Percentiles rank a stretch among this genome's conserved stretches.
phyloP scores from a whole-genome alignment of 257 asterid species.

The Solanum pimpinellifolium region DNA sequence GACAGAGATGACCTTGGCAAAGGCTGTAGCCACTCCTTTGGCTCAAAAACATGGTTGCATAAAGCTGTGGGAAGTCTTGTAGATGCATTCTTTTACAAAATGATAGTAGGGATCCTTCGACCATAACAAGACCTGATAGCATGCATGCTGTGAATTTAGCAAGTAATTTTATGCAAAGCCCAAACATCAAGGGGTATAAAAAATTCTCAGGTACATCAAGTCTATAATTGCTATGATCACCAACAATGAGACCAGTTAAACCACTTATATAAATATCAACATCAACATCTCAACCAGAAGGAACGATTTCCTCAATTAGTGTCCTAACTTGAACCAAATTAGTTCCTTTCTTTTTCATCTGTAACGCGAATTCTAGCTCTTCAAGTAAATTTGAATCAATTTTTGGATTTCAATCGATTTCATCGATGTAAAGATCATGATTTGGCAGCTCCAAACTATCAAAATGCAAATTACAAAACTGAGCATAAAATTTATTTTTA shows the following conservation, averaged over 20 bases:
- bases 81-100: too few relatives aligned
- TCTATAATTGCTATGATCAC: too few relatives aligned
- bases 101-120: too few relatives aligned
- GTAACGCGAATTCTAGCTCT: not conserved
- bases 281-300: not conserved
- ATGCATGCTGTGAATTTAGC: too few relatives aligned
- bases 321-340: not conserved
- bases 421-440: constrained; percentile 6
- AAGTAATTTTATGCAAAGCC: too few relatives aligned
- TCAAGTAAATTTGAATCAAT: not conserved
- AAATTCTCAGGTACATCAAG: too few relatives aligned
- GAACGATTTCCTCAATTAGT: constrained; percentile 4
- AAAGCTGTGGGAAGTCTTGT: too few relatives aligned
- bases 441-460: not conserved
- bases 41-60: too few relatives aligned
- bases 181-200: too few relatives aligned
- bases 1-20: too few relatives aligned
- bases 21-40: too few relatives aligned
- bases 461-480: not conserved
- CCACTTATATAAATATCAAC: not conserved
- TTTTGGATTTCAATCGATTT: constrained; percentile 2
- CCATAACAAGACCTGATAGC: too few relatives aligned
- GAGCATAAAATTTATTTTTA: not conserved
- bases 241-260: not conserved
- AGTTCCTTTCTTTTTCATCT: not conserved